Percentiles rank a stretch among this genome's conserved stretches.
Conservation (phyloP, 345 rosid genomes). For the Pseudoturritis turrita region DNA sequence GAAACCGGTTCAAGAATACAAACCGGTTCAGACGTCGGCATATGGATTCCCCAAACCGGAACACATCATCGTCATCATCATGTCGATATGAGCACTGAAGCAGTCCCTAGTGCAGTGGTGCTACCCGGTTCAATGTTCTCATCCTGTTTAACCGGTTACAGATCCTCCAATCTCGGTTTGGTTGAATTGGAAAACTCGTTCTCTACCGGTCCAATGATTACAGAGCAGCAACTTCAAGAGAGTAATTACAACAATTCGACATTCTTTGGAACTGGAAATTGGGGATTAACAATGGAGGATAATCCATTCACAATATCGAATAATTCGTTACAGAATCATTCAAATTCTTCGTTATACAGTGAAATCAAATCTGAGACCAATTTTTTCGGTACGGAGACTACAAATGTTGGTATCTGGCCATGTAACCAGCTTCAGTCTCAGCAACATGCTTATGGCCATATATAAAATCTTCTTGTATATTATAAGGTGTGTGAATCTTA, state of each 20-base stretch:
- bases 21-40: conserved; percentile 30
- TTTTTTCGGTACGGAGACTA: conserved; percentile 37
- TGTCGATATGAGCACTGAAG: conserved; percentile 30
- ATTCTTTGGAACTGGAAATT: conserved; percentile 52
- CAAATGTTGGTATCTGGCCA: conserved; percentile 49
- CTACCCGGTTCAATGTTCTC: conserved; percentile 35
- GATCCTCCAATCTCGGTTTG: conserved; percentile 35
- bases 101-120: conserved; percentile 34
- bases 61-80: conserved; percentile 17
- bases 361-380: conserved; percentile 72
- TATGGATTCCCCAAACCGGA: conserved; percentile 33
- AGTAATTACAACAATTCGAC: conserved; percentile 45
- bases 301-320: conserved; percentile 22
- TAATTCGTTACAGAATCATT: conserved; percentile 50
- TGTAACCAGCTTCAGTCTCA: conserved; percentile 49
- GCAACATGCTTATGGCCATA: conserved; percentile 37
- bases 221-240: conserved; percentile 41
- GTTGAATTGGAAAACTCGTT: conserved; percentile 32
- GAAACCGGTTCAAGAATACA: conserved; percentile 25
- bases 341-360: conserved; percentile 48
- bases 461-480: conserved; percentile 26
- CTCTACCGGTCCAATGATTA: conserved; percentile 33
- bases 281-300: conserved; percentile 57
- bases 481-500: conserved; percentile 27
- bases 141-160: conserved; percentile 27